A percentile compares a stretch with the other conserved stretches of the same genome.
Conservation (phyloP, 805 yeast genomes). For the Kluyveromyces nonfermentans region DNA sequence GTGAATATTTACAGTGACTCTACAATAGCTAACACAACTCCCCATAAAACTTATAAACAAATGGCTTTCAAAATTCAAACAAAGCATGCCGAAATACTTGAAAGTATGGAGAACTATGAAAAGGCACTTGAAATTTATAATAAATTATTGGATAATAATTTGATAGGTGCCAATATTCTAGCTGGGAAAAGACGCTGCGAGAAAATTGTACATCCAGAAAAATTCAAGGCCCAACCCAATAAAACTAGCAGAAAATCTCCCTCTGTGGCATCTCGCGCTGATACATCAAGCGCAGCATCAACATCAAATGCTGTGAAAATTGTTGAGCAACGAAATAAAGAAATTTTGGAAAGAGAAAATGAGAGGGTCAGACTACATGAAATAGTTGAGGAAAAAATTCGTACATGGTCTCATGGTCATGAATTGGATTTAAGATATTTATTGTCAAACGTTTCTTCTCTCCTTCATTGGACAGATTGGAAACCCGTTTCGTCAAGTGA, state of each 20-base stretch:
- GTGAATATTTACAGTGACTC: conserved; percentile 35
- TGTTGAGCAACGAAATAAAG: conserved; percentile 38
- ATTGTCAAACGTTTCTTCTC: conserved; percentile 54
- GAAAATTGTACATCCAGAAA: conserved; percentile 48
- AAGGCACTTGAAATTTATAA: conserved; percentile 57
- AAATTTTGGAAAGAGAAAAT: conserved; percentile 40
- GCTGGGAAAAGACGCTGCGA: conserved; percentile 80
- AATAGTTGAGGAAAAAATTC: conserved; percentile 43
- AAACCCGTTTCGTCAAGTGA: conserved; percentile 58
- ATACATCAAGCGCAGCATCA: not conserved
- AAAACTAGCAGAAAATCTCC: conserved; percentile 11
- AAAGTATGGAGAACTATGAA: conserved; percentile 60
- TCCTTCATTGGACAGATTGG: conserved; percentile 68
- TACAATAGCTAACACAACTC: conserved; percentile 27
- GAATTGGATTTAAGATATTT: conserved; percentile 75
- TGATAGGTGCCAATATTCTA: conserved; percentile 50
- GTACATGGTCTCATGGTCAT: conserved; percentile 63
- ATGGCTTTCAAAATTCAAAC: conserved; percentile 66
- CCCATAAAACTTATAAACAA: conserved; percentile 33
- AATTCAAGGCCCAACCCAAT: conserved; percentile 24
- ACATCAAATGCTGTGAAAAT: conserved; percentile 40
- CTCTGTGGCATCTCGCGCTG: not conserved
- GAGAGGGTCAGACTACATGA: conserved; percentile 59
- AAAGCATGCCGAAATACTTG: conserved; percentile 77
- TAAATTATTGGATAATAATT: conserved; percentile 57